These are phyloP conservation scores for Collybia mongolica DNA, from an alignment of 768 basidiomycete genomes.

Conservation along the genomic window DNA sequence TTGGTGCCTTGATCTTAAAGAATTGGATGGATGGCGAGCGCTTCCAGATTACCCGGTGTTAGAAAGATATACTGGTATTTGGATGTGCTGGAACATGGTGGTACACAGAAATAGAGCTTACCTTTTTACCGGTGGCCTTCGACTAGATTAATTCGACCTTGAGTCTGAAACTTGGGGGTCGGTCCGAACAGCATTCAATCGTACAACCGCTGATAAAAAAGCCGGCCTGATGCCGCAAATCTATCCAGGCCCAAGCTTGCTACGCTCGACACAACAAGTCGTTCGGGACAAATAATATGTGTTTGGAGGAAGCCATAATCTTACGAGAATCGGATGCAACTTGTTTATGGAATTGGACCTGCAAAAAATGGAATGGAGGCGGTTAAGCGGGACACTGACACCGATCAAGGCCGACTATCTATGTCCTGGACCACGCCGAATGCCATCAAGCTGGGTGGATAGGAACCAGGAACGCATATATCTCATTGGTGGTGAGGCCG, in stretches of 20 bases:
- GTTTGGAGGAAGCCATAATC: slow-evolving; percentile 31
- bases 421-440: slow-evolving; percentile 30
- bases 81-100: slow-evolving; percentile 14
- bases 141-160: slow-evolving; percentile 34
- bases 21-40: slow-evolving; percentile 17
- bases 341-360: slow-evolving; percentile 35
- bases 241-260: slow-evolving; percentile 19
- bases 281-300: slow-evolving; percentile 33
- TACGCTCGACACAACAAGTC: slow-evolving; percentile 17
- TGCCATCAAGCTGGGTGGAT: slow-evolving; percentile 31
- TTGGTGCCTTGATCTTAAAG: slow-evolving; percentile 23
- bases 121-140: slow-evolving; percentile 28
- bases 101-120: slow-evolving; percentile 21
- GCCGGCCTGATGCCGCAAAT: slow-evolving; percentile 10
- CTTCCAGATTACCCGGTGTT: slow-evolving; percentile 22
- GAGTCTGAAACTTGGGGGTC: slow-evolving; percentile 27
- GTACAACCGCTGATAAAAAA: slow-evolving; percentile 8
- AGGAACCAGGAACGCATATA: slow-evolving; percentile 23
- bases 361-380: slow-evolving; percentile 26
- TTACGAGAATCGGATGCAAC: slow-evolving; percentile 29
- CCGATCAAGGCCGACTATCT: slow-evolving; percentile 12
- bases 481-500: slow-evolving; percentile 30
- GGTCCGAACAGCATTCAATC: slow-evolving; percentile 20
- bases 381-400: slow-evolving; percentile 19
- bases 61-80: slow-evolving; percentile 5